These are phyloP conservation scores for Talaromyces sp. DNA, from an alignment of 2,329 filamentous ascomycete genomes.

Conservation along the genomic window DNA sequence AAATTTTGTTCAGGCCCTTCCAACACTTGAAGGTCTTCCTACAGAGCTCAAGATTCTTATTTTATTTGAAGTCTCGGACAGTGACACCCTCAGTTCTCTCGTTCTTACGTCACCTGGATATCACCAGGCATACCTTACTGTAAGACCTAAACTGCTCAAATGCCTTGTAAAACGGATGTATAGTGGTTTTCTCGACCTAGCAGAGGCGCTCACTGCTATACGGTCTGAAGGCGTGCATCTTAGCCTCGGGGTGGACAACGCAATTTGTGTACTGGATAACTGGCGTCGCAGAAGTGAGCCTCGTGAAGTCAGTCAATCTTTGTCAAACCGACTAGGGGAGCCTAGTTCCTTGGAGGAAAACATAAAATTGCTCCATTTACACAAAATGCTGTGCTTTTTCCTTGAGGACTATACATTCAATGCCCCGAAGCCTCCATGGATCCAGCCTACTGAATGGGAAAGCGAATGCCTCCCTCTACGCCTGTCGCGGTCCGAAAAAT, in stretches of 20 bases:
- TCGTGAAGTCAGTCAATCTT: neutral
- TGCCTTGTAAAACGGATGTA: neutral
- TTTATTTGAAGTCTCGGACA: neutral
- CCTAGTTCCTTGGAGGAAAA: neutral
- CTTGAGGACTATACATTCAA: neutral
- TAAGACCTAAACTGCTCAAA: neutral
- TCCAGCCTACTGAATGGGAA: neutral
- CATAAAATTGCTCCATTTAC: neutral
- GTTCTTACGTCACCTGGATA: neutral
- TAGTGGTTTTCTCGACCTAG: neutral
- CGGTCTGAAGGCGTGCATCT: conserved; percentile 1
- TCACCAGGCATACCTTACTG: conserved; percentile 1
- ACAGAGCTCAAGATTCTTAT: neutral
- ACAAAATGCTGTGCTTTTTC: neutral
- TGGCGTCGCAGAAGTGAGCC: conserved; percentile 1
- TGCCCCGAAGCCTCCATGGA: neutral
- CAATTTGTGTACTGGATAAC: neutral
- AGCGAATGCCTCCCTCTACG: neutral
- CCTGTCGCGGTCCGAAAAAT: neutral
- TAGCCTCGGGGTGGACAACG: neutral
- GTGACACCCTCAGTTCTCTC: neutral
- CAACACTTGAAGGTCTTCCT: conserved; percentile 1
- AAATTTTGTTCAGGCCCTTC: neutral
- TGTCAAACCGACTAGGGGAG: neutral
- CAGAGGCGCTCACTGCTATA: conserved; percentile 1